Base-by-base conservation (phyloP, 169 alveolate species). In the Ichthyophthirius multifiliis region DNA sequence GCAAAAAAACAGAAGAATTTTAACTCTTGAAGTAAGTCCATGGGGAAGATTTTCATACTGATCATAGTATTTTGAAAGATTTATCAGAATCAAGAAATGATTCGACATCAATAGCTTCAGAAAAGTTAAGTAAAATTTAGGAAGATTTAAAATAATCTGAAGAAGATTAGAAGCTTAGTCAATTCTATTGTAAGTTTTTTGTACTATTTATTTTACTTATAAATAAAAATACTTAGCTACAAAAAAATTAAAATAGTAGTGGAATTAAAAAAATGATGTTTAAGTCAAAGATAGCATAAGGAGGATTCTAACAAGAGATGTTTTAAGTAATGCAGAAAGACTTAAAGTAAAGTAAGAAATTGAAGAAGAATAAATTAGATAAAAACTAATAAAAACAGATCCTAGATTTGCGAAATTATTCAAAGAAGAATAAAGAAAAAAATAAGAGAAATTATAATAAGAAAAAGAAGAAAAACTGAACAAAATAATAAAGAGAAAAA, bases 1-100 rank as follows among this genome's bases (percentile, higher is more conserved):
- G 77, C 12, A 67, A 67, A 27, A 67, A 39, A 67, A 67, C 77
- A 7, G 77, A 67, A 4, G 77, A 67, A 20, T 67, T 67, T 35
- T 47, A 67, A 31, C 35, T 67, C 41, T 39, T 39, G 12, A 67
- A 37, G 23, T 41, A 67, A 37, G 9, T 67, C 4, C 77, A 67
- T 41, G 77, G 77, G 9, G 77, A 67, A 39, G 77, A 67, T 2
- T 67, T 67, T 39, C 27, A 37, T 1, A 39, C 55, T 35, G 77
- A 67, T 23, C 39, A 47, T 13, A 67, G 62, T 18, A n/a, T 67
- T 5, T 30, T 67, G 5, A 67, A 67, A 39, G 77, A 67, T 18
- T 0, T 67, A 15, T n/a, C 39, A 18, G 77, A 37, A 15, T 35
- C 41, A 10, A n/a, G 27, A 15, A 44, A 37, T 37, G 46, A 35